phyloP scores from a whole-genome alignment of 2,329 filamentous ascomycete species.

The Pseudocercospora vitis region DNA sequence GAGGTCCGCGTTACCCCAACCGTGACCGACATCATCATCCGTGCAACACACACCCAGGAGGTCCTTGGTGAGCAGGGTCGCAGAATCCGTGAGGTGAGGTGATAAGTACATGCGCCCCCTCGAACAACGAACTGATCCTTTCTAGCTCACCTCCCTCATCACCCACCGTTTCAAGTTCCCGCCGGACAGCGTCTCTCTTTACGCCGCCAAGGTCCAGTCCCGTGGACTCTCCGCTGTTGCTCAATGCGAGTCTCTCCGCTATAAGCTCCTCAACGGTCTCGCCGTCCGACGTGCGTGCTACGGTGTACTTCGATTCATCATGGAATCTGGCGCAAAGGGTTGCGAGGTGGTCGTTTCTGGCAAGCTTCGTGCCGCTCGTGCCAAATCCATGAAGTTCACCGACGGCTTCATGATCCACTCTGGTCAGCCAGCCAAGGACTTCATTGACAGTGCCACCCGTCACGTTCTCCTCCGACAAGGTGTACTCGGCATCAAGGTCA shows the following conservation, averaged over 20 bases:
- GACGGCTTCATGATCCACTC: slow-evolving; percentile 99
- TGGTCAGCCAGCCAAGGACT: slow-evolving; percentile 98
- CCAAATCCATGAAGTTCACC: slow-evolving; percentile 99
- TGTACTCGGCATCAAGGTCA: slow-evolving; percentile 99
- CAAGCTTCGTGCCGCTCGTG: slow-evolving; percentile 97
- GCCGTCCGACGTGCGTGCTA: slow-evolving; percentile 99
- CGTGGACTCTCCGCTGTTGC: slow-evolving; percentile 99
- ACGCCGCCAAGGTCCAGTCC: slow-evolving; percentile 99
- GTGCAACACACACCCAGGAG: slow-evolving; percentile 99
- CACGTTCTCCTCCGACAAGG: slow-evolving; percentile 99
- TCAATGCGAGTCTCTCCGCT: slow-evolving; percentile 99
- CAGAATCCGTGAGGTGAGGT: slow-evolving; percentile 79
- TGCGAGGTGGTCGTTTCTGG: slow-evolving; percentile 99
- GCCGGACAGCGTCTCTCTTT: slow-evolving; percentile 99
- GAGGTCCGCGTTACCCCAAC: slow-evolving; percentile 99
- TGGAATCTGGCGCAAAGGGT: slow-evolving; percentile 99
- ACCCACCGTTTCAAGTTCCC: slow-evolving; percentile 99
- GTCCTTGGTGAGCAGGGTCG: slow-evolving; percentile 99
- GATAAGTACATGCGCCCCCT: background rate
- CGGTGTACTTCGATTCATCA: slow-evolving; percentile 98
- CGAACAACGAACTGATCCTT: background rate
- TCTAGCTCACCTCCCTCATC: slow-evolving; percentile 91
- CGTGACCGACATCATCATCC: slow-evolving; percentile 99
- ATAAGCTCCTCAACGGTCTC: slow-evolving; percentile 99
- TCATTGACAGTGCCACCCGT: slow-evolving; percentile 97